These are phyloP conservation scores for Apiospora malaysiana DNA, from an alignment of 2,329 filamentous ascomycete genomes.

Conservation along the genomic window DNA sequence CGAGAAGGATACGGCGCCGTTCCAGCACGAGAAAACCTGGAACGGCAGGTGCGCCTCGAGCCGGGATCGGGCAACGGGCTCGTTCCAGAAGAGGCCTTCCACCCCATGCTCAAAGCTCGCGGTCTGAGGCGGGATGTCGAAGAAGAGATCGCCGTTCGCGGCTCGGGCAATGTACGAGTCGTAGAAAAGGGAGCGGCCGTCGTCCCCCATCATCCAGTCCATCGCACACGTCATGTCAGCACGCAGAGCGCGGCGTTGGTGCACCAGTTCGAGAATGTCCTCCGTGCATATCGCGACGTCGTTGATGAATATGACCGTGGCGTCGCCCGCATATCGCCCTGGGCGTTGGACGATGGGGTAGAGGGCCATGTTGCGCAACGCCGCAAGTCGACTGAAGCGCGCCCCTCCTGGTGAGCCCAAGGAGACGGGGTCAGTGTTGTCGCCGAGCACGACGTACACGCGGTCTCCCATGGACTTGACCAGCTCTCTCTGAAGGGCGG, in stretches of 20 bases:
- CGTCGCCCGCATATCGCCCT: not conserved
- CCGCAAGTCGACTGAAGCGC: not conserved
- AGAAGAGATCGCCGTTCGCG: constrained; percentile 60
- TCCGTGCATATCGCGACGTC: constrained; percentile 59
- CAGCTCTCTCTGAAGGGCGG: constrained; percentile 26
- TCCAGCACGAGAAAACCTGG: constrained; percentile 68
- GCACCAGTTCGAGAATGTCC: constrained; percentile 61
- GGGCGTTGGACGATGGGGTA: not conserved
- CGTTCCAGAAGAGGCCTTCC: constrained; percentile 57
- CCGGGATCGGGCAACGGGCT: constrained; percentile 42
- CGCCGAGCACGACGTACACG: not conserved
- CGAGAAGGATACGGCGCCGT: constrained; percentile 57
- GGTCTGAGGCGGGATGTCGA: constrained; percentile 48
- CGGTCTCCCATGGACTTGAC: not conserved
- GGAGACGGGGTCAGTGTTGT: not conserved
- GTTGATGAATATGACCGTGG: constrained; percentile 58
- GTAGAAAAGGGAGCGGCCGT: constrained; percentile 56
- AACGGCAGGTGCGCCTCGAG: constrained; percentile 50
- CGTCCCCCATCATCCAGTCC: constrained; percentile 58
- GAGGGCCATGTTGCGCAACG: not conserved
- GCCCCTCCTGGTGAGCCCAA: not conserved
- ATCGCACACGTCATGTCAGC: constrained; percentile 63
- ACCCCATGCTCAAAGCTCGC: constrained; percentile 23
- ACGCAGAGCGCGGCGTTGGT: constrained; percentile 51
- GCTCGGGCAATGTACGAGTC: constrained; percentile 61